Conservation (phyloP, 768 basidiomycete species). For the Leucocoprinus birnbaumii region DNA sequence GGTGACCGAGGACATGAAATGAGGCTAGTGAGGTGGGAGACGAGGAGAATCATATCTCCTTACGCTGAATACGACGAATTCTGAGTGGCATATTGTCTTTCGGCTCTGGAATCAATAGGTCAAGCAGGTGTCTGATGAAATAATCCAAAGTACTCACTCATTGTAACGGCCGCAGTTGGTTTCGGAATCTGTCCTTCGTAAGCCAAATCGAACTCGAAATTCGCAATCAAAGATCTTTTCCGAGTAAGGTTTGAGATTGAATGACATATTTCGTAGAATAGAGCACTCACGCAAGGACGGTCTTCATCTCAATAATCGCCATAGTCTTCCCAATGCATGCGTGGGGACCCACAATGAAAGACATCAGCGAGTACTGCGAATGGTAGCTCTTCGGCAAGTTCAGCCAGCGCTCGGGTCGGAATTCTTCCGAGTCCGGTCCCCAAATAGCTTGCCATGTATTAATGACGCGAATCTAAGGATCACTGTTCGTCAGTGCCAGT, state of each 20-base stretch:
- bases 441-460: slow-evolving; percentile 49
- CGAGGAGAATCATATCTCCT: neutral
- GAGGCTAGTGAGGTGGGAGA: too few species aligned
- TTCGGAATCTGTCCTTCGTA: slow-evolving; percentile 29
- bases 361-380: slow-evolving; percentile 32
- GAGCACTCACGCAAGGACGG: slow-evolving; percentile 33
- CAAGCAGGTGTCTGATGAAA: neutral
- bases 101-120: slow-evolving; percentile 22
- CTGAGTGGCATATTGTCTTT: slow-evolving; percentile 34
- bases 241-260: too few species aligned
- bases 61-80: slow-evolving; percentile 20
- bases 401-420: slow-evolving; percentile 45
- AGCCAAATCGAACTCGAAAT: slow-evolving; percentile 40
- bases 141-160: slow-evolving; percentile 31
- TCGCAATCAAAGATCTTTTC: slow-evolving; percentile 34
- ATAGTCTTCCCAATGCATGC: slow-evolving; percentile 47
- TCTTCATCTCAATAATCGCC: slow-evolving; percentile 48
- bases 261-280: too few species aligned
- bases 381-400: slow-evolving; percentile 33
- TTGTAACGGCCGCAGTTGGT: slow-evolving; percentile 34
- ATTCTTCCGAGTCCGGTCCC: slow-evolving; percentile 51
- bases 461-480: slow-evolving; percentile 43
- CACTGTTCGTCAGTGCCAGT: neutral
- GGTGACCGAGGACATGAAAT: too few species aligned
- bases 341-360: slow-evolving; percentile 44